Evolutionary conservation across 1,284 basidiomycete genomes (phyloP).

Genomic region (Ceratobasidium sp.): DNA sequence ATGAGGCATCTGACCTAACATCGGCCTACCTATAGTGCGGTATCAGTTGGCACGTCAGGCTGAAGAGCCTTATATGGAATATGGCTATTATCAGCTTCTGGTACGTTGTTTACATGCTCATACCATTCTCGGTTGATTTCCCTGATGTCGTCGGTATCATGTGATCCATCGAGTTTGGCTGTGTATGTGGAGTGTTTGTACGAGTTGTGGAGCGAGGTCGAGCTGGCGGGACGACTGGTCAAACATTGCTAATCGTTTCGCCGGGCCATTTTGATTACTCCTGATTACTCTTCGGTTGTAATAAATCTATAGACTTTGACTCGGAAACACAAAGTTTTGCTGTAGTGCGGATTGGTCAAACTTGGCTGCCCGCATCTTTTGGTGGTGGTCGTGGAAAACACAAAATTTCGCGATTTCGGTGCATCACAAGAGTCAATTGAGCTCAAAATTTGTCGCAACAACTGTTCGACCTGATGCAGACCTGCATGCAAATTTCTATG

Average conservation of each 20-base stretch:
- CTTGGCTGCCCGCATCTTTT: background rate
- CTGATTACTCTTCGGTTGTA: slow-evolving; percentile 23
- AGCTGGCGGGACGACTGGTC: slow-evolving; percentile 30
- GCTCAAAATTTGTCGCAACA: background rate
- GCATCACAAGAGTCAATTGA: background rate
- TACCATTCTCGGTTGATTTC: too few relatives aligned
- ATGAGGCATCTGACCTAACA: too few relatives aligned
- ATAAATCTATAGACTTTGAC: slow-evolving; percentile 21
- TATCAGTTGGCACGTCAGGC: too few relatives aligned
- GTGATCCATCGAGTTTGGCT: background rate
- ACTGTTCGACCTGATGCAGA: background rate
- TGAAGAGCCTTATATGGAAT: too few relatives aligned
- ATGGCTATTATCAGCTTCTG: too few relatives aligned
- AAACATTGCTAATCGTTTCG: slow-evolving; percentile 22
- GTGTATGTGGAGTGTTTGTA: too few relatives aligned
- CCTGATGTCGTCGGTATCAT: slow-evolving; percentile 10
- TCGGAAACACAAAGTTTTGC: background rate
- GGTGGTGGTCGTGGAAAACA: background rate
- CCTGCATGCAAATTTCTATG: background rate
- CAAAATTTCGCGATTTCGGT: background rate
- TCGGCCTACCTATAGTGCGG: too few relatives aligned
- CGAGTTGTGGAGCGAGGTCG: background rate
- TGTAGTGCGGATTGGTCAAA: background rate
- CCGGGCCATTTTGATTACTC: slow-evolving; percentile 19
- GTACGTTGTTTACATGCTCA: too few relatives aligned